Evolutionary conservation across 441 rosid species (phyloP), one percentile per base, ranked within the genome.

Genomic region (Adansonia grandidieri): DNA sequence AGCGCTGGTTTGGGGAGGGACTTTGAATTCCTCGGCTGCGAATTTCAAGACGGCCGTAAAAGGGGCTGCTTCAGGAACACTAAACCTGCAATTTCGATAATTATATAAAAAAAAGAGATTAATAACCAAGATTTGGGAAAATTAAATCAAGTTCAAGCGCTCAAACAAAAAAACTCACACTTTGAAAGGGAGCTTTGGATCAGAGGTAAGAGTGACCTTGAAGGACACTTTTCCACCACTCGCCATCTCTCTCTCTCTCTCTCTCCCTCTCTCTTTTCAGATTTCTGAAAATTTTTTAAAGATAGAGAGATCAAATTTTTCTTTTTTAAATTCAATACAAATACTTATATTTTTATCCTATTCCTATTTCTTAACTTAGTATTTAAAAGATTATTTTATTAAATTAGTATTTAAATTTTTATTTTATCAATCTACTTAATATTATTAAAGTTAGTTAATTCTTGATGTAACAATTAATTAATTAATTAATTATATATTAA

Each of bases 141-240:
- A 60, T 45, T 8, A 48, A 44, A 17, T 24, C 28, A 24, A 24
- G 28, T 24, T 22, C 24, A 37, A 28, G 5, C 3, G 2, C 22
- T 66, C 50, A 6, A 66, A 17, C 51, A 66, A 6, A 17, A 42
- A 44, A 61, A 62, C 88, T 13, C 78, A 93, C 98, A 93, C 98
- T 95, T 92, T 93, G 92, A 95, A 95, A 56, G 97, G 97, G 68
- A 95, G 97, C 87, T 95, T 95, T 9, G 98, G 98, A 85, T 95
- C 98, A 45, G 97, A 93, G 76, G 97, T 95, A 72, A 95, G 94
- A 57, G 93, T 61, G 42, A 95, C 98, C 82, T 93, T 95, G 91
- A 95, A 95, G 72, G 98, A 93, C 53, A 93, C 97, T 79, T 92
- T 94, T 63, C 97, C 96, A 40, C 96, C 94, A 15, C 84, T 89